A percentile compares a stretch with the other conserved stretches of the same genome.
Evolutionary conservation across 495 filamentous ascomycete genomes (phyloP).

Genomic region (Cercophora sp.): DNA sequence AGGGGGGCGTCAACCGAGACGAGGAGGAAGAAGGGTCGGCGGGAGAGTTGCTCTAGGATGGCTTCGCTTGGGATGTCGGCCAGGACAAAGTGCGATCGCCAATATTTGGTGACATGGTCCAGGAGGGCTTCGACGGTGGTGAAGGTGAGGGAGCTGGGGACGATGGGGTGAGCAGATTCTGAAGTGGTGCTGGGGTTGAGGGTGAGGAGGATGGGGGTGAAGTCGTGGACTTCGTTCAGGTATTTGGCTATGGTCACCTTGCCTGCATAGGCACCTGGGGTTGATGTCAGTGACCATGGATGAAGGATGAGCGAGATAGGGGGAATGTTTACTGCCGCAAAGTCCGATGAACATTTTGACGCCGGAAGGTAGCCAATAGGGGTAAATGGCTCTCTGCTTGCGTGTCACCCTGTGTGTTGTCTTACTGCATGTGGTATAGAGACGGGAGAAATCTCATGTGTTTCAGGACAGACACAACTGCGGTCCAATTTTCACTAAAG

Average conservation of each 20-base stretch:
- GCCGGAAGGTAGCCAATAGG: background rate
- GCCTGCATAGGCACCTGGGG: slow-evolving; percentile 79
- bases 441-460: too few species aligned
- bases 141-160: slow-evolving; percentile 43
- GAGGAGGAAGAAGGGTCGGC: slow-evolving; percentile 88
- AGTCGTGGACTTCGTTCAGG: slow-evolving; percentile 71
- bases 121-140: slow-evolving; percentile 58
- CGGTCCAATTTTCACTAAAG: too few species aligned
- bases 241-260: slow-evolving; percentile 83
- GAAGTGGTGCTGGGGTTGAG: background rate
- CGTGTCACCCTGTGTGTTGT: too few species aligned
- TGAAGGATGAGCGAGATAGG: slow-evolving; percentile 3
- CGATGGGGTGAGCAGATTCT: background rate
- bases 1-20: slow-evolving; percentile 89
- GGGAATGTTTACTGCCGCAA: slow-evolving; percentile 67
- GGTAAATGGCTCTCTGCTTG: too few species aligned
- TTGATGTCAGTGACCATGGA: slow-evolving; percentile 18
- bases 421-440: too few species aligned
- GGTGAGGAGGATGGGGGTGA: slow-evolving; percentile 57
- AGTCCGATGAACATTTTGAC: slow-evolving; percentile 81
- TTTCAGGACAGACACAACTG: too few species aligned
- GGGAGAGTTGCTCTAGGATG: slow-evolving; percentile 65
- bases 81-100: slow-evolving; percentile 78
- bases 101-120: slow-evolving; percentile 79
- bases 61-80: slow-evolving; percentile 68